These are phyloP conservation scores for Moelleriella libera DNA, from an alignment of 2,329 filamentous ascomycete species.

Conservation along the genomic window DNA sequence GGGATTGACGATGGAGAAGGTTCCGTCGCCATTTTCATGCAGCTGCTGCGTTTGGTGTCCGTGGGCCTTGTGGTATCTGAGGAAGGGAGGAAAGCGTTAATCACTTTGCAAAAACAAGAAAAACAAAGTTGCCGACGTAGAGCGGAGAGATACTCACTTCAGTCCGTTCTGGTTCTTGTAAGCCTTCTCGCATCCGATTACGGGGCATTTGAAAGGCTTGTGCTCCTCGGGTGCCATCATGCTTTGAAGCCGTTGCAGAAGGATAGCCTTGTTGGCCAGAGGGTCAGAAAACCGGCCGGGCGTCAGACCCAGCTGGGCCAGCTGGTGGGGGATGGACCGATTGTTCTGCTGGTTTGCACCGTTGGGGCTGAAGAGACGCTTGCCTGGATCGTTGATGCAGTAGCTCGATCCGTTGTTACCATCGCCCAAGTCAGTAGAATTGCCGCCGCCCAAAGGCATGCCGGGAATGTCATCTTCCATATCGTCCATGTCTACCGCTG, in stretches of 20 bases:
- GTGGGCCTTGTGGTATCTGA: constrained; percentile 60
- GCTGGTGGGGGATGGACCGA: constrained; percentile 50
- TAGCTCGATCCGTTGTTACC: constrained; percentile 41
- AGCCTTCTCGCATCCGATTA: constrained; percentile 96
- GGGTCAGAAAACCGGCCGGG: constrained; percentile 66
- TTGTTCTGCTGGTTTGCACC: constrained; percentile 54
- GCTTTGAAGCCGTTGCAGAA: constrained; percentile 43
- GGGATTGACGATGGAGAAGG: constrained; percentile 95
- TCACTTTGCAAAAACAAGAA: too few species aligned
- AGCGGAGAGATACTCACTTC: constrained; percentile 49
- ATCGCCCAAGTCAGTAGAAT: constrained; percentile 28
- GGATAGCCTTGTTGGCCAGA: constrained; percentile 44
- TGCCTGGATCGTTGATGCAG: constrained; percentile 85
- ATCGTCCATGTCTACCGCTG: constrained; percentile 39
- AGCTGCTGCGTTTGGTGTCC: constrained; percentile 94
- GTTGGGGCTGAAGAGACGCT: constrained; percentile 79
- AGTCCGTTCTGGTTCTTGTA: constrained; percentile 99
- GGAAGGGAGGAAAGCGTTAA: not conserved
- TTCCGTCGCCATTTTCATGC: constrained; percentile 92
- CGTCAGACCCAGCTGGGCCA: constrained; percentile 61
- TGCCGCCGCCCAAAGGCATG: constrained; percentile 47
- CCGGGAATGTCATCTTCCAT: constrained; percentile 61
- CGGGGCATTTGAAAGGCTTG: constrained; percentile 94
- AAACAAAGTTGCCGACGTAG: too few species aligned
- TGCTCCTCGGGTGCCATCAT: constrained; percentile 67